Evolutionary conservation across 768 basidiomycete species (phyloP), one percentile per base, ranked within the genome.

Genomic region (Sistotremastrum suecicum): DNA sequence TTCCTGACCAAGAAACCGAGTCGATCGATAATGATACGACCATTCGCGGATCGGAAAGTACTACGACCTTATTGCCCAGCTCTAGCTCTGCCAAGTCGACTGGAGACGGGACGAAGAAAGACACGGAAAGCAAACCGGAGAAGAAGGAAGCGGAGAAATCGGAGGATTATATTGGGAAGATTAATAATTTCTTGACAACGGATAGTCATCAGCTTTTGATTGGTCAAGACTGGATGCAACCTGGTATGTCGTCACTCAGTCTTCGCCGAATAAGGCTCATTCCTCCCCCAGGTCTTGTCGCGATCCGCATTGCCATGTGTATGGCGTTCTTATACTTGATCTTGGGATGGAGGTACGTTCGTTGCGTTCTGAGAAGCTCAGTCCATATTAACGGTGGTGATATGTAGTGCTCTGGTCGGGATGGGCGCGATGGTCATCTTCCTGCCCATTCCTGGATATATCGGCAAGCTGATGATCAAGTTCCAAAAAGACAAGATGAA

Each of bases 181-280:
- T 88, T 56, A 87, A 81, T 58, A 87, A 84, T 45, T 62, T 86
- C 5, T 72, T 83, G 34, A 76, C 82, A 5, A 76, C 78, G 1
- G 84, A 88, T 59, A 20, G 20, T 20, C 20, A 20, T 20, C 20
- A 20, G 20, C 20, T 20, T 20, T 20, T 20, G 20, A 20, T 20
- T 20, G 20, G 20, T 20, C 20, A 20, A 20, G 20, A 20, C 20
- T 20, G 20, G 20, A 20, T 20, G 20, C 20, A 20, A 20, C 20
- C 20, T 20, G 20, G 20, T 20, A 20, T 20, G n/a, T n/a, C n/a
- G n/a, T n/a, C n/a, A n/a, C n/a, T n/a, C n/a, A n/a, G n/a, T n/a
- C n/a, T n/a, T n/a, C n/a, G n/a, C n/a, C n/a, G n/a, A n/a, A n/a
- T n/a, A n/a, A n/a, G n/a, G n/a, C n/a, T n/a, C n/a, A n/a, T n/a